A percentile compares a stretch with the other conserved stretches of the same genome.
These are phyloP conservation scores for Chrysanthemum makinoi DNA, from an alignment of 129 eudicot genomes.

Conservation along the genomic window DNA sequence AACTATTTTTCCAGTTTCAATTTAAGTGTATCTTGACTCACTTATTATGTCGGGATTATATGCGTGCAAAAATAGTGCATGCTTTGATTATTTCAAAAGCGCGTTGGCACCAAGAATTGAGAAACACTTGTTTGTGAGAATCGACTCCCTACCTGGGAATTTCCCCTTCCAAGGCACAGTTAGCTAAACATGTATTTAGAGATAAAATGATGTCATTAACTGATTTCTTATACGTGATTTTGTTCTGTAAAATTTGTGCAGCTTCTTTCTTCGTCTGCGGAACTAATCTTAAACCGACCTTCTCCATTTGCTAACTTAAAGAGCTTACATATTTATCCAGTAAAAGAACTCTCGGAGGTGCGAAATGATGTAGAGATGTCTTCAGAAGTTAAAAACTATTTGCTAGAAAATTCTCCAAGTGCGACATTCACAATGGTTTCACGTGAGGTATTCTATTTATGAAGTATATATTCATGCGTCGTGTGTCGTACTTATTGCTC, in stretches of 20 bases:
- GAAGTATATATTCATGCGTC: not conserved
- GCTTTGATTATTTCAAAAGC: too few relatives aligned
- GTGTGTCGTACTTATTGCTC: not conserved
- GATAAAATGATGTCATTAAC: not conserved
- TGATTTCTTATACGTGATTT: not conserved
- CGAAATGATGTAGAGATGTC: not conserved
- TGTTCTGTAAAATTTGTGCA: not conserved
- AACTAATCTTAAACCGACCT: conserved; percentile 14
- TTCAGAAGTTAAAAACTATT: conserved; percentile 8
- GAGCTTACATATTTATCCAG: not conserved
- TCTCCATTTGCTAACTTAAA: conserved; percentile 22
- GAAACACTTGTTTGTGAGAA: too few relatives aligned
- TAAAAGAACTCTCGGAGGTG: not conserved
- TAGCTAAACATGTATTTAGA: not conserved
- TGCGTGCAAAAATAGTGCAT: too few relatives aligned
- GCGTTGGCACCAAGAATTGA: too few relatives aligned
- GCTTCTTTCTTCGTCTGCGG: not conserved
- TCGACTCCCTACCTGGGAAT: too few relatives aligned
- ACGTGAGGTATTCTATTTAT: not conserved
- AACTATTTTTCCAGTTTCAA: too few relatives aligned
- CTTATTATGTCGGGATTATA: too few relatives aligned
- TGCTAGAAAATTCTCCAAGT: conserved; percentile 9
- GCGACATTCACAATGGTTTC: conserved; percentile 13
- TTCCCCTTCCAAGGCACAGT: too few relatives aligned
- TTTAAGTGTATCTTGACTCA: not conserved